phyloP scores from a whole-genome alignment of 768 basidiomycete genomes.

The Mycena indigotica region DNA sequence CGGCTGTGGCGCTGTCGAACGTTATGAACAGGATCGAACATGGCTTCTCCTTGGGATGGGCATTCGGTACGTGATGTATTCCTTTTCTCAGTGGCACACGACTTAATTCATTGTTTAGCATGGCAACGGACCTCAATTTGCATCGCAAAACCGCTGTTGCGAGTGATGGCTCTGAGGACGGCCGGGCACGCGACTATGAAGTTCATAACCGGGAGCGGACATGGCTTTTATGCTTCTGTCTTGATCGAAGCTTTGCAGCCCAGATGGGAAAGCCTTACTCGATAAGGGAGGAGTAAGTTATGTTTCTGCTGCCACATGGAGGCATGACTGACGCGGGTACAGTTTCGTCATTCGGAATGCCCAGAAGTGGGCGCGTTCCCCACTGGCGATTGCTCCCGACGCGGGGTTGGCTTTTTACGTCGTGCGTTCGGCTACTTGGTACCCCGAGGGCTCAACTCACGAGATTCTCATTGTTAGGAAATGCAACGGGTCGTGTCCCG shows the following conservation, averaged over 20 bases:
- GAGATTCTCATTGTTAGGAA: slow-evolving; percentile 48
- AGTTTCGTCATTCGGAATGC: slow-evolving; percentile 89
- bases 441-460: background rate
- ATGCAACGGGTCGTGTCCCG: slow-evolving; percentile 88
- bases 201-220: slow-evolving; percentile 94
- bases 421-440: slow-evolving; percentile 45
- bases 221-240: slow-evolving; percentile 85
- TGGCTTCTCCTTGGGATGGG: slow-evolving; percentile 90
- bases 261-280: slow-evolving; percentile 97
- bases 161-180: slow-evolving; percentile 75
- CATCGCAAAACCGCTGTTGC: slow-evolving; percentile 78
- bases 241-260: slow-evolving; percentile 89
- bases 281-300: slow-evolving; percentile 87
- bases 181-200: slow-evolving; percentile 75
- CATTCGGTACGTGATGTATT: slow-evolving; percentile 57
- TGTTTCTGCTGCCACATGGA: slow-evolving; percentile 11
- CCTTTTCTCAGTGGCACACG: slow-evolving; percentile 11
- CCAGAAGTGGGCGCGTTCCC: slow-evolving; percentile 69
- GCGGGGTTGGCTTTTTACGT: slow-evolving; percentile 73
- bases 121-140: slow-evolving; percentile 95
- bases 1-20: slow-evolving; percentile 93
- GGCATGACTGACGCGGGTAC: slow-evolving; percentile 18
- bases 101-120: slow-evolving; percentile 46
- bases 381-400: slow-evolving; percentile 67
- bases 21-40: slow-evolving; percentile 95